phyloP scores from a whole-genome alignment of 306 rosid genomes.

The Fagus sylvatica region DNA sequence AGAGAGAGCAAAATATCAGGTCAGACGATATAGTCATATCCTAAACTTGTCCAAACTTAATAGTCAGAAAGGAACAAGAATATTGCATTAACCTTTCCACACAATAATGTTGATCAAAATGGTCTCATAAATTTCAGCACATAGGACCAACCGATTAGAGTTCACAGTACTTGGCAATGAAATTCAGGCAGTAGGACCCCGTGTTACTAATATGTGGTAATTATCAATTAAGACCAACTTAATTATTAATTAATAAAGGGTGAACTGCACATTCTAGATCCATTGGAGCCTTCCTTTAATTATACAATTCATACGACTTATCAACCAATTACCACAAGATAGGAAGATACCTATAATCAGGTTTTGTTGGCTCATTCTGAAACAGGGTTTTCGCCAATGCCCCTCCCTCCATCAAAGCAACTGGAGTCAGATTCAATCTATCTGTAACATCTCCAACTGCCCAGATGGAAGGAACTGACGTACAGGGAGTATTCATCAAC shows the following conservation, averaged over 20 bases:
- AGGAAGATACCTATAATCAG: conserved; percentile 73
- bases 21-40: conserved; percentile 6
- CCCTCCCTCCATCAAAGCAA: conserved; percentile 98
- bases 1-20: conserved; percentile 3
- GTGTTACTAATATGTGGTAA: background rate
- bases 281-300: background rate
- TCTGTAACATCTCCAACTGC: conserved; percentile 97
- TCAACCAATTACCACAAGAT: conserved; percentile 14
- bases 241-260: background rate
- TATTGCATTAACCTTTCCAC: background rate
- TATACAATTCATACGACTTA: background rate
- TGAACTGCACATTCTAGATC: background rate
- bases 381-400: conserved; percentile 82
- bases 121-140: background rate
- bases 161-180: background rate
- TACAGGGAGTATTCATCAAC: conserved; percentile 90
- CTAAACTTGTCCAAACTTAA: background rate
- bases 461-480: conserved; percentile 95
- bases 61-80: background rate
- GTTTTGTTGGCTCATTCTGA: conserved; percentile 83
- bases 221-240: background rate
- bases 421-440: conserved; percentile 92
- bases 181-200: background rate
- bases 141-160: background rate
- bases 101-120: background rate